Conservation (phyloP, 2,329 filamentous ascomycete genomes). For the Paraconiothyrium brasiliense region DNA sequence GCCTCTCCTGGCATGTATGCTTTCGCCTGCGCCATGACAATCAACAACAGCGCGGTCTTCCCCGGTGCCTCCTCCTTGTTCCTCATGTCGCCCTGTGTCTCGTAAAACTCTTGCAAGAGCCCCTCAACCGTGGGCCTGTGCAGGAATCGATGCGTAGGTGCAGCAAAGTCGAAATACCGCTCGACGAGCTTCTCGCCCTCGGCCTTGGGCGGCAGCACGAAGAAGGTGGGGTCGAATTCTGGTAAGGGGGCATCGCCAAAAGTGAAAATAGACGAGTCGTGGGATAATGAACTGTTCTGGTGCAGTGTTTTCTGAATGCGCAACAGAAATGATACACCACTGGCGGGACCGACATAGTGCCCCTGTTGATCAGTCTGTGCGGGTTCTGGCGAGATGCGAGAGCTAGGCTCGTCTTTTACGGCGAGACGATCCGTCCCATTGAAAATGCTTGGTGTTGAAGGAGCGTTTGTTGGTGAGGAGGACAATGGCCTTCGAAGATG, state of each 20-base stretch:
- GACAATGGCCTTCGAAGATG: constrained; percentile 30
- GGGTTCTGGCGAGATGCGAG: constrained; percentile 57
- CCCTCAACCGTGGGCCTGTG: constrained; percentile 62
- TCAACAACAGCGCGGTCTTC: constrained; percentile 59
- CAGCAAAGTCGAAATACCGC: constrained; percentile 68
- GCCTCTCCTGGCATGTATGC: constrained; percentile 52
- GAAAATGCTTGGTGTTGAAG: constrained; percentile 19
- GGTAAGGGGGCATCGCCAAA: constrained; percentile 61
- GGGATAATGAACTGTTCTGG: constrained; percentile 48
- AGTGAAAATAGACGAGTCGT: constrained; percentile 59
- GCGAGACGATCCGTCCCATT: constrained; percentile 27
- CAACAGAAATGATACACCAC: constrained; percentile 60
- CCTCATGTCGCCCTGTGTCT: constrained; percentile 53
- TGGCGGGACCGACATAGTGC: constrained; percentile 60
- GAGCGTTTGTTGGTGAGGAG: constrained; percentile 26
- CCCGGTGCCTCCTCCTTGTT: constrained; percentile 53
- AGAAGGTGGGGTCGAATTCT: constrained; percentile 56
- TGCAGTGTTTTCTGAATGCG: constrained; percentile 61
- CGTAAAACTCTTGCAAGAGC: constrained; percentile 59
- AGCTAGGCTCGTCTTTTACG: constrained; percentile 34
- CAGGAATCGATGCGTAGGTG: constrained; percentile 68
- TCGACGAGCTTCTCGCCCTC: constrained; percentile 57
- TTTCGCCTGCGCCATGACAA: constrained; percentile 63
- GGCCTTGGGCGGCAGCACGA: constrained; percentile 54
- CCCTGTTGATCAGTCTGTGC: constrained; percentile 58